Base-by-base conservation (phyloP, 192 early-diverging fungal genomes). In the Coemansia sp. region DNA sequence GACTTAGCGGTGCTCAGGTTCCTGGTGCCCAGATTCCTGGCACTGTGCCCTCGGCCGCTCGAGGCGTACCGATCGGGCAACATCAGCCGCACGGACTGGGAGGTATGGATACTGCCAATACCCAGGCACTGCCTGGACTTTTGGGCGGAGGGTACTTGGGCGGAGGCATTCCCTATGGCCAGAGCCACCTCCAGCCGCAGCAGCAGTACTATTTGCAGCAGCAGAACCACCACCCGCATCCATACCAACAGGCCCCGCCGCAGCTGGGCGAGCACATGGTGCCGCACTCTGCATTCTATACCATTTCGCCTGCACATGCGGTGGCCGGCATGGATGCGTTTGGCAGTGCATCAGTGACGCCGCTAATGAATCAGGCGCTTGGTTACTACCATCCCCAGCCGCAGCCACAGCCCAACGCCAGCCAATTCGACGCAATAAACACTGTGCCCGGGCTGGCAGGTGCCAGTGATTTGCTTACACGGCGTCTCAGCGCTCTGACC, bases 381-480 rank as follows among this genome's bases (percentile, higher is more conserved):
- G 65, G 58, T 24, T 58, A 60, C 50, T 59, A 58, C 50, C 49
- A 69, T 21, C 53, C 59, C 8, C 65, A 63, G 41, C 62, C 50
- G 25, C 55, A 14, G 32, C n/a, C n/a, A 6, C 55, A 21, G 48
- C 48, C 15, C 48, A 19, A 5, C n/a, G 19, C 17, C 48, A 49
- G 48, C 48, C 48, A 49, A 7, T 19, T 67, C 7, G 64, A 76
- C 2, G 8, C 15, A 24, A 61, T 63, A 25, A 56, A 67, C 29
- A 23, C 56, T 1, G n/a, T 57, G 27, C 38, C 52, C 1, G 25
- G 14, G 6, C 29, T 64, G 0, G 49, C 68, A 1, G 61, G 72
- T 4, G 66, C 78, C 0, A 55, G 72, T 50, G 78, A 81, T 4
- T 50, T 81, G 41, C 78, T 81, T 11, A 81, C 72, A 1, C 78